Percentiles rank a stretch among this genome's conserved stretches.
phyloP scores from a whole-genome alignment of 805 yeast species.

The Suhomyces pyralidae region DNA sequence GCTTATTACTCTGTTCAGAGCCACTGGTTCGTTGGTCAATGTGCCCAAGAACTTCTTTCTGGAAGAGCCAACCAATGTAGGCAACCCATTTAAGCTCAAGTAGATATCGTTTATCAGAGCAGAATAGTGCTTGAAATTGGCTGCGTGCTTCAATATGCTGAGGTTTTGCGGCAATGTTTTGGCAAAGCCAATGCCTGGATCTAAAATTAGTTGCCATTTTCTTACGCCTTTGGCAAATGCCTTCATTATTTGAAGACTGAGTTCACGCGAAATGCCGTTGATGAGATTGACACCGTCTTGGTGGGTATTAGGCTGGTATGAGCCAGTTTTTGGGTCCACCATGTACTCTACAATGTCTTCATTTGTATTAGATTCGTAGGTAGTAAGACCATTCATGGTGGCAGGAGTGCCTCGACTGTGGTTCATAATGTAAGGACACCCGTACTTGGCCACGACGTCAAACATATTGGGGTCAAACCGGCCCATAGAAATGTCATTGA shows the following conservation, averaged over 20 bases:
- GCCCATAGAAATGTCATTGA: slow-evolving; percentile 90
- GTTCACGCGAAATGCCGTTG: slow-evolving; percentile 62
- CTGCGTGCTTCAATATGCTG: slow-evolving; percentile 53
- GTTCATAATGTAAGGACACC: slow-evolving; percentile 75
- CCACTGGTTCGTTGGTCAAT: slow-evolving; percentile 53
- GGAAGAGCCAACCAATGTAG: slow-evolving; percentile 82
- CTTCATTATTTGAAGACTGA: slow-evolving; percentile 49
- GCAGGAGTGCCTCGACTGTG: slow-evolving; percentile 83
- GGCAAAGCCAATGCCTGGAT: slow-evolving; percentile 98
- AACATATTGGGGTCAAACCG: slow-evolving; percentile 63
- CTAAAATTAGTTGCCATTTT: slow-evolving; percentile 89
- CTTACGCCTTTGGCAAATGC: slow-evolving; percentile 65
- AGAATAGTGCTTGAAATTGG: slow-evolving; percentile 49
- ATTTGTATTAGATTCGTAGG: slow-evolving; percentile 45
- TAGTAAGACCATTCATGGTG: slow-evolving; percentile 62
- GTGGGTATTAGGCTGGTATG: slow-evolving; percentile 16
- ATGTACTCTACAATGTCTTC: slow-evolving; percentile 37
- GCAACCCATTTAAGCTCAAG: slow-evolving; percentile 50
- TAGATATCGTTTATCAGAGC: slow-evolving; percentile 27
- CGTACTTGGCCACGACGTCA: slow-evolving; percentile 60
- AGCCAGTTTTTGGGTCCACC: slow-evolving; percentile 24
- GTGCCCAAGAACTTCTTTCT: slow-evolving; percentile 84
- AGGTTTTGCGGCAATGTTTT: slow-evolving; percentile 72
- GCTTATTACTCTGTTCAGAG: slow-evolving; percentile 67
- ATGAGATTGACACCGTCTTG: slow-evolving; percentile 37